Conservation (phyloP, 768 basidiomycete genomes). For the Terana coerulea region DNA sequence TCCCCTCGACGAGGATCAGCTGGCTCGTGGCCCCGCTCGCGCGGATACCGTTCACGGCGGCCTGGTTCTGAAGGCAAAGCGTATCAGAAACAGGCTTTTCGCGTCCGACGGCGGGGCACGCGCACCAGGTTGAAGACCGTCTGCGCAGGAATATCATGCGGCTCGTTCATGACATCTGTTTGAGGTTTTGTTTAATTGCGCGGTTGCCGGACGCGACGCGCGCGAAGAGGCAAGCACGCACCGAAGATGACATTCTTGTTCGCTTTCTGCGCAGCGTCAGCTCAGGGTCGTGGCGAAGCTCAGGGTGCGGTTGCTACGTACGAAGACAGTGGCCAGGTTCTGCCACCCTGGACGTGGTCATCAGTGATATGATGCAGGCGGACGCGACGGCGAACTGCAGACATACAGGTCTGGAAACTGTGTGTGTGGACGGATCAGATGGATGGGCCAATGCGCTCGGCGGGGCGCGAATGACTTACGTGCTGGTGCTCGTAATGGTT, state of each 20-base stretch:
- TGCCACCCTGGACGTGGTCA: slow-evolving; percentile 42
- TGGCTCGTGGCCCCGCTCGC: slow-evolving; percentile 51
- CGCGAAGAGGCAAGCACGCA: slow-evolving; percentile 18
- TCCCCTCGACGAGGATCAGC: slow-evolving; percentile 37
- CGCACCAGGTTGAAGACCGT: slow-evolving; percentile 48
- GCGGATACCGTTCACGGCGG: slow-evolving; percentile 63
- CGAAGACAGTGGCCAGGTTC: slow-evolving; percentile 52
- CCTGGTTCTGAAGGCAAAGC: slow-evolving; percentile 43
- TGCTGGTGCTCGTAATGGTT: slow-evolving; percentile 44
- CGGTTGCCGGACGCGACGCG: neutral
- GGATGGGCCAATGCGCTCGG: neutral
- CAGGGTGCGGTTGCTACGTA: slow-evolving; percentile 25
- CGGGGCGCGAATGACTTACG: slow-evolving; percentile 34
- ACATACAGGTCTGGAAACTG: slow-evolving; percentile 50
- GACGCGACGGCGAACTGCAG: neutral
- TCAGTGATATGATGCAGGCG: neutral
- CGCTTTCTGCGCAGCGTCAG: slow-evolving; percentile 16
- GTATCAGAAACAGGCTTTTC: slow-evolving; percentile 4
- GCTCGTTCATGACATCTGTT: slow-evolving; percentile 60
- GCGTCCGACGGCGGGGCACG: neutral
- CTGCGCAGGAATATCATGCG: slow-evolving; percentile 51
- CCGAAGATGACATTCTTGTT: slow-evolving; percentile 58
- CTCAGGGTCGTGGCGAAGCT: neutral
- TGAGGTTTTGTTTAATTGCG: neutral
- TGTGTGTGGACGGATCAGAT: neutral